phyloP scores from a whole-genome alignment of 108 stramenopile genomes.

The Conticribra weissflogii region DNA sequence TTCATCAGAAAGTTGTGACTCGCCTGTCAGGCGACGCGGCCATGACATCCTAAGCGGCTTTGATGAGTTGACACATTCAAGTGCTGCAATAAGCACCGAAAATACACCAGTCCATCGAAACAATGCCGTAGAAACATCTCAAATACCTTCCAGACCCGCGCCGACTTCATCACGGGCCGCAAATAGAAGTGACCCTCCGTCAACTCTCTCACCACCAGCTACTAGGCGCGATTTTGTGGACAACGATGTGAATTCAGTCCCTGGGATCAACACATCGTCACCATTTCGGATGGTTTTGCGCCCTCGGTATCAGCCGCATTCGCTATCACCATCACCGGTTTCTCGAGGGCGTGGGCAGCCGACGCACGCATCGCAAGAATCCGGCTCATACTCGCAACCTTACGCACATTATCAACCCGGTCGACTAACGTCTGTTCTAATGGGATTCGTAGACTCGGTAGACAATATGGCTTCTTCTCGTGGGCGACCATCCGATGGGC shows the following conservation, averaged over 20 bases:
- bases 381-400: background rate
- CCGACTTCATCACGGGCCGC: constrained; percentile 22
- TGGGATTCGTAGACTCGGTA: constrained; percentile 35
- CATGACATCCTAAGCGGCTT: constrained; percentile 12
- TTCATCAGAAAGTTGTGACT: background rate
- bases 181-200: constrained; percentile 8
- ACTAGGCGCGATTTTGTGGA: too few relatives aligned
- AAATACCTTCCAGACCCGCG: constrained; percentile 31
- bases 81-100: too few relatives aligned
- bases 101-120: constrained; percentile 43
- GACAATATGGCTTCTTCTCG: constrained; percentile 21
- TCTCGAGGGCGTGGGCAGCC: constrained; percentile 10
- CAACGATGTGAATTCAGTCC: too few relatives aligned
- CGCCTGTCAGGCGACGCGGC: background rate
- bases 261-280: constrained; percentile 23
- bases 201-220: background rate
- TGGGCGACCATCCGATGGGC: background rate
- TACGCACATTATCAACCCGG: constrained; percentile 11
- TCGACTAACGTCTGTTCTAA: constrained; percentile 33
- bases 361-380: background rate
- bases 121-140: background rate
- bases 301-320: constrained; percentile 22
- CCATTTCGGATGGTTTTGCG: constrained; percentile 35
- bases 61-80: constrained; percentile 7
- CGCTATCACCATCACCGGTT: background rate